A percentile compares a stretch with the other conserved stretches of the same genome.
These are phyloP conservation scores for Neonectria neomacrospora DNA, from an alignment of 2,329 filamentous ascomycete species.

Conservation along the genomic window DNA sequence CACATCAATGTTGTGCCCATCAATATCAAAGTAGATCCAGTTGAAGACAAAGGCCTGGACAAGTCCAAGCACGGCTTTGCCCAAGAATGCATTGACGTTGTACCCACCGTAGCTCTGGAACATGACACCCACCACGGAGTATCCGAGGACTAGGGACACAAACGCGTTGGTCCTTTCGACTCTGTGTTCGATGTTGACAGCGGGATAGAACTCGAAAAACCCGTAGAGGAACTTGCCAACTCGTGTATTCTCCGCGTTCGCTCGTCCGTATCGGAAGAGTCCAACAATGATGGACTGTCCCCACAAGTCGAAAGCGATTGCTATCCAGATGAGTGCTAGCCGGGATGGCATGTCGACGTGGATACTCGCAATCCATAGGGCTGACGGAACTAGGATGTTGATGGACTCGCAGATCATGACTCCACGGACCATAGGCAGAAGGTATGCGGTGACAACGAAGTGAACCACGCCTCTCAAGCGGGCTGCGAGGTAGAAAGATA, in stretches of 20 bases:
- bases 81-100: constrained; percentile 66
- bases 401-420: constrained; percentile 63
- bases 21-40: constrained; percentile 73
- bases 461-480: constrained; percentile 64
- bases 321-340: constrained; percentile 66
- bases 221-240: constrained; percentile 44
- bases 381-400: constrained; percentile 58
- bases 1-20: constrained; percentile 64
- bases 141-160: constrained; percentile 72
- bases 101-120: constrained; percentile 63
- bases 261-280: constrained; percentile 48
- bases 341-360: constrained; percentile 65
- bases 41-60: constrained; percentile 69
- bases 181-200: constrained; percentile 73
- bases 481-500: constrained; percentile 70
- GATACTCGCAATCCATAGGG: constrained; percentile 70
- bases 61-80: constrained; percentile 69
- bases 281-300: constrained; percentile 57
- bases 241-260: constrained; percentile 31
- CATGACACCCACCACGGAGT: constrained; percentile 69
- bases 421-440: constrained; percentile 67
- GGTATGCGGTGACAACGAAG: constrained; percentile 55
- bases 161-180: constrained; percentile 73
- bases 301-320: constrained; percentile 65
- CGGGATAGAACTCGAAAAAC: constrained; percentile 69